These are phyloP conservation scores for Canavalia ensiformis DNA, from an alignment of 306 rosid species.

Conservation along the genomic window DNA sequence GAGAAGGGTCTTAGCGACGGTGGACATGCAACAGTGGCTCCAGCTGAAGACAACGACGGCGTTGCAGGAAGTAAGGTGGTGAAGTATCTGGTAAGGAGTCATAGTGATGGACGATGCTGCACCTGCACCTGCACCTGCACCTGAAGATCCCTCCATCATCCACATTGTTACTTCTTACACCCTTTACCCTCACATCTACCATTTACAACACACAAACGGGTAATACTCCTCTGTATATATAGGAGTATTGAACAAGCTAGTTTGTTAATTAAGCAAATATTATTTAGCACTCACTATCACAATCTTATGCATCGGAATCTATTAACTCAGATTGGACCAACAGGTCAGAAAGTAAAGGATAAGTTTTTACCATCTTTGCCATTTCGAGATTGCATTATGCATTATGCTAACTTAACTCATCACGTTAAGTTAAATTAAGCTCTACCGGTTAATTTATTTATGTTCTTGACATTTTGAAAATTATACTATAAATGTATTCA, in stretches of 20 bases:
- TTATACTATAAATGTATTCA: too few species aligned
- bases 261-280: too few species aligned
- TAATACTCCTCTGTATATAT: too few species aligned
- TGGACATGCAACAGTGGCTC: constrained; percentile 83
- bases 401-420: too few species aligned
- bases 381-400: too few species aligned
- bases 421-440: too few species aligned
- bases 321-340: background rate
- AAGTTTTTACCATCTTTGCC: background rate
- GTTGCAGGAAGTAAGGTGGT: constrained; percentile 63
- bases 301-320: background rate
- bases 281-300: too few species aligned
- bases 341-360: background rate
- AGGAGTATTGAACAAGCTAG: too few species aligned
- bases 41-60: constrained; percentile 85
- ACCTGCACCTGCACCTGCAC: background rate
- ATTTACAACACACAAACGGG: too few species aligned
- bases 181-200: too few species aligned
- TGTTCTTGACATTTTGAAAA: too few species aligned
- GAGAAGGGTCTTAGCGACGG: constrained; percentile 84
- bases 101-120: background rate
- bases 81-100: constrained; percentile 58
- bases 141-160: constrained; percentile 42
- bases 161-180: constrained; percentile 42
- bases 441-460: too few species aligned